Conservation (phyloP, 2,329 filamentous ascomycete genomes). For the Colletotrichum australisinense region DNA sequence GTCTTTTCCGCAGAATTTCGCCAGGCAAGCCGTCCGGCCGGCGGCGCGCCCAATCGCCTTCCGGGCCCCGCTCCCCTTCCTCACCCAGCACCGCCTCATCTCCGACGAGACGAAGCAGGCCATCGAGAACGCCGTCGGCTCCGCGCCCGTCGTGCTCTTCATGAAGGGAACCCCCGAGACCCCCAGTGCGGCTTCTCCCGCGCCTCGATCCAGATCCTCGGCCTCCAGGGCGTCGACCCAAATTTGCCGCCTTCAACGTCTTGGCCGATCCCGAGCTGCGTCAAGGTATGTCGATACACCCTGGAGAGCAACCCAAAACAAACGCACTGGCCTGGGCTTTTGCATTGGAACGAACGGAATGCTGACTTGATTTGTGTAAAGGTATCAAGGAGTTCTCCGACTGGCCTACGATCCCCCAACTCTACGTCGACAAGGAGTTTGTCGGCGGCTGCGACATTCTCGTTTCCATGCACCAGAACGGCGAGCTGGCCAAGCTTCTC, state of each 20-base stretch:
- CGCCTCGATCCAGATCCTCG: slow-evolving; percentile 93
- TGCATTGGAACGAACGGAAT: background rate
- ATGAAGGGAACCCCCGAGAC: slow-evolving; percentile 99
- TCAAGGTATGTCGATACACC: slow-evolving; percentile 67
- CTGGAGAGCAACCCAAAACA: no score
- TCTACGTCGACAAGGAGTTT: slow-evolving; percentile 96
- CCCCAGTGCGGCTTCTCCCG: slow-evolving; percentile 96
- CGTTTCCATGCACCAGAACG: slow-evolving; percentile 96
- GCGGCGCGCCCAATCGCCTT: slow-evolving; percentile 40
- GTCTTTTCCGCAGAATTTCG: slow-evolving; percentile 44
- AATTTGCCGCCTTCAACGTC: slow-evolving; percentile 99
- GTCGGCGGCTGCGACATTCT: slow-evolving; percentile 98
- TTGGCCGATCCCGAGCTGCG: slow-evolving; percentile 90
- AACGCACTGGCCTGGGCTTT: no score
- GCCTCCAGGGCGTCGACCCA: slow-evolving; percentile 94
- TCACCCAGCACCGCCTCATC: slow-evolving; percentile 71
- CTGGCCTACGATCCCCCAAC: slow-evolving; percentile 98
- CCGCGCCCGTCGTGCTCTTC: slow-evolving; percentile 94
- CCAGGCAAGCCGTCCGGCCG: slow-evolving; percentile 52
- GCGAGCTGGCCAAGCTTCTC: slow-evolving; percentile 89
- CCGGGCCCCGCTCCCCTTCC: slow-evolving; percentile 35
- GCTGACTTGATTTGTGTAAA: slow-evolving; percentile 16
- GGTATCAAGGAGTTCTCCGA: slow-evolving; percentile 99
- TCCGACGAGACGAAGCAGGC: slow-evolving; percentile 83
- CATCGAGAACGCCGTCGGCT: slow-evolving; percentile 90